Percentiles rank a stretch among this genome's conserved stretches.
phyloP scores from a whole-genome alignment of 2,329 filamentous ascomycete genomes.

The Colletotrichum aenigma region DNA sequence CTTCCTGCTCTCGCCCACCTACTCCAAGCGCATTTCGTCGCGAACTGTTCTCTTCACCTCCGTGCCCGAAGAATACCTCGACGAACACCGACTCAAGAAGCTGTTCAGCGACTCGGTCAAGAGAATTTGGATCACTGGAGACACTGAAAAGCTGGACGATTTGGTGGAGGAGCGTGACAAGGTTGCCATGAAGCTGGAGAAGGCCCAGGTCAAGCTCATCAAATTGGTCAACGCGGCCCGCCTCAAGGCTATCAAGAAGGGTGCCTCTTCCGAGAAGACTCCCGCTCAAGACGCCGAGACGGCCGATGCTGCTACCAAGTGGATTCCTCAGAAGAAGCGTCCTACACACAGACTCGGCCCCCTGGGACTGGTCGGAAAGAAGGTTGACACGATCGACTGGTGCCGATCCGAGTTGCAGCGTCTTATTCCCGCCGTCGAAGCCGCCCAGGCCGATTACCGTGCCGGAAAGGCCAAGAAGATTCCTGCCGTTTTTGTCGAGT shows the following conservation, averaged over 20 bases:
- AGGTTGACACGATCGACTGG: constrained; percentile 95
- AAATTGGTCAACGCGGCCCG: constrained; percentile 76
- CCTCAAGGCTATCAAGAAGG: constrained; percentile 70
- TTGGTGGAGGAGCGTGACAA: constrained; percentile 83
- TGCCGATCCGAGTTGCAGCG: constrained; percentile 75
- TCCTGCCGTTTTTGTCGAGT: constrained; percentile 89
- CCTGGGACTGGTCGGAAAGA: constrained; percentile 68
- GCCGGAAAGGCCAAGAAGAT: constrained; percentile 68
- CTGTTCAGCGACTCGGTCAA: constrained; percentile 85
- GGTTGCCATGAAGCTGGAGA: constrained; percentile 81
- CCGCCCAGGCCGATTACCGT: constrained; percentile 70
- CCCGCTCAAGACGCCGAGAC: constrained; percentile 67
- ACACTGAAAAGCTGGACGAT: constrained; percentile 78
- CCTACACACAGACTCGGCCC: constrained; percentile 74
- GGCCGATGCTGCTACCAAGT: constrained; percentile 69
- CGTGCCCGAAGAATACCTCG: constrained; percentile 79
- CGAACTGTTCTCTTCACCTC: constrained; percentile 89
- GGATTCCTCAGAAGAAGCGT: constrained; percentile 74
- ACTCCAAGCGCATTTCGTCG: constrained; percentile 85
- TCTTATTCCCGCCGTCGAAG: constrained; percentile 72
- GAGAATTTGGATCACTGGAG: constrained; percentile 82
- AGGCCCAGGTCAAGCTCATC: constrained; percentile 85
- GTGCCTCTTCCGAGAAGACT: constrained; percentile 43
- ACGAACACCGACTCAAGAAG: constrained; percentile 75
- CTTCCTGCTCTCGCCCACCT: constrained; percentile 84